Base-by-base conservation (phyloP, 208 protist species). In the Leishmania guyanensis region DNA sequence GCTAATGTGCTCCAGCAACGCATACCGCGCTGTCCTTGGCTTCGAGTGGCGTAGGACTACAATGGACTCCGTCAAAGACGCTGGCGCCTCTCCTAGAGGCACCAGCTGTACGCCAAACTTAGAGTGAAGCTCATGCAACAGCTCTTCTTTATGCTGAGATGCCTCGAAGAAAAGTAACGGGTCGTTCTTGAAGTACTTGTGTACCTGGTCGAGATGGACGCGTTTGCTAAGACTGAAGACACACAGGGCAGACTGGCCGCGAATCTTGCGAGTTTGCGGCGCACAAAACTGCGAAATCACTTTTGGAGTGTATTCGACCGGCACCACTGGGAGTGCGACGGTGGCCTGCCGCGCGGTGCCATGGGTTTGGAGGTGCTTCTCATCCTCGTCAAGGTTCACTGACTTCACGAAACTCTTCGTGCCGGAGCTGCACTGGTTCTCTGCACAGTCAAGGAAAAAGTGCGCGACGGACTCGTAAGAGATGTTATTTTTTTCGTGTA, bases 161-260 rank as follows among this genome's bases (percentile, higher is more conserved):
- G 81, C 89, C 76, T 96, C 85, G 36, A 96, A 89, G 81, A 96
- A 94, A 46, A 95, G 33, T n/a, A 96, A 58, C 26, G 93, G 88
- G 64, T 96, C 91, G 75, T 89, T 83, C 29, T 78, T 48, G 69
- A 93, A 95, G 48, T 54, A 58, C 46, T 48, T 46, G 70, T 91
- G 79, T 22, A 93, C 79, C 6, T 53, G 20, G 14, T 84, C 71
- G 36, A 95, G 78, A n/a, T 77, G 17, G 29, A 90, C 82, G 9
- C n/a, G 75, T 14, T 78, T 69, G 22, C 83, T 80, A 33, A 94
- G 78, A 64, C 79, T 80, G 22, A 96, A 78, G 51, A 95, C 88
- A 75, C 91, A 95, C 80, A 87, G 54, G 46, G 87, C 72, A 56
- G 78, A 68, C 17, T 80, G 65, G 3, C 84, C 78, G 46, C 71